Evolutionary conservation across 805 yeast species (phyloP), one percentile per base, ranked within the genome.

Genomic region (Yarrowia sp.): DNA sequence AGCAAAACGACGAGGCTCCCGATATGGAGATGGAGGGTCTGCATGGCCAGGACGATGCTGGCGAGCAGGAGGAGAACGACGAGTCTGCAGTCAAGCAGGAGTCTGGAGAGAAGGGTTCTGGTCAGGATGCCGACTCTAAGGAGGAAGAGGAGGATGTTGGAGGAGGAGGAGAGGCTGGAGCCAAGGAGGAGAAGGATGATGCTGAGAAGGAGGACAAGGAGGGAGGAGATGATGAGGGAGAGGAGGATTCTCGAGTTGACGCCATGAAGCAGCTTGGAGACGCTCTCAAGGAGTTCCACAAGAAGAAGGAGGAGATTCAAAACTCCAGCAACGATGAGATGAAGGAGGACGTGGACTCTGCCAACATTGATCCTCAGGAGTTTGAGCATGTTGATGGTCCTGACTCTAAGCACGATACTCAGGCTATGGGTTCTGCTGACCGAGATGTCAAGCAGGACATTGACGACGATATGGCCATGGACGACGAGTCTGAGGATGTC

Each of bases 381-480:
- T 89, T 91, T 74, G 76, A 76, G 65, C 79, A 76, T 63, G 72
- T 75, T 8, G 70, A 65, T 11, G 72, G 74, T 55, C 92, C 87
- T 51, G 87, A 88, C 67, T 84, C 93, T 3, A 86, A 87, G 33
- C 80, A 78, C 65, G 92, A 90, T 58, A 90, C 96, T 0, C 98
- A 95, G 75, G 99, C 98, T 0, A 77, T 95, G 61, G 98, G 98
- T 22, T 86, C 92, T 48, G 96, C 97, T 6, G 84, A 85, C 66
- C 83, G 86, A 71, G 97, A 92, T 51, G 92, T 89, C 71, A 78
- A 83, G 14, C 95, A 90, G 73, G 74, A 86, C 0, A 82, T 92
- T 66, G 87, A 92, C 73, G 76, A 75, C 32, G 68, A 69, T 22
- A 70, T 73, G 72, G 73, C 73, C 4, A 76, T 76, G 3, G 82